Conservation (phyloP, 176 grass and related monocot species). For the Hordeum marinum region DNA sequence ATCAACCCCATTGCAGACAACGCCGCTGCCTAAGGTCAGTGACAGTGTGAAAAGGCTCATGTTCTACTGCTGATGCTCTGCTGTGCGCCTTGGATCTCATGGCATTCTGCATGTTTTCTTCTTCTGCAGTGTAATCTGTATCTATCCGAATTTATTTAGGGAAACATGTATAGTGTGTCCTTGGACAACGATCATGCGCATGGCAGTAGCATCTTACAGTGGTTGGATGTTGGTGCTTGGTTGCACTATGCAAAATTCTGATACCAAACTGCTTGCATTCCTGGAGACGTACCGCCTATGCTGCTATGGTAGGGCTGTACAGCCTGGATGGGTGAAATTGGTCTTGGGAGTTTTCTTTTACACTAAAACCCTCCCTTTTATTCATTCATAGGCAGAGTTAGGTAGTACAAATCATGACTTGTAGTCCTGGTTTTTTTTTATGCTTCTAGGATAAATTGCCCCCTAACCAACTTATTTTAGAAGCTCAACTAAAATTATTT, state of each 20-base stretch:
- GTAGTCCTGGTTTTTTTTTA: too few species aligned
- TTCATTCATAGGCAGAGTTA: too few species aligned
- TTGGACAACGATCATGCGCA: not conserved
- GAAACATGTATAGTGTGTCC: conserved; percentile 38
- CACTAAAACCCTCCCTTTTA: too few species aligned
- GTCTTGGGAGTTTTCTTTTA: too few species aligned
- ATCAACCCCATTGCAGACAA: conserved; percentile 47
- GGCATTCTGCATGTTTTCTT: not conserved
- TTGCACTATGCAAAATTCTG: conserved; percentile 18
- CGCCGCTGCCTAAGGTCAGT: conserved; percentile 67
- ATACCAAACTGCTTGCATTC: not conserved
- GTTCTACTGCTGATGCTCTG: conserved; percentile 77
- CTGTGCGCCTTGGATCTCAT: not conserved
- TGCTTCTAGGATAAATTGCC: too few species aligned
- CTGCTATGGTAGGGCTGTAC: not conserved
- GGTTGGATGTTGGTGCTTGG: conserved; percentile 11
- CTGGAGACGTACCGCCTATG: not conserved
- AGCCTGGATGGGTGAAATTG: not conserved
- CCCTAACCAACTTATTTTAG: too few species aligned
- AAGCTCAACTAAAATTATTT: too few species aligned
- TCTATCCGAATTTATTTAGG: conserved; percentile 8
- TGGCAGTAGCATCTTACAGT: not conserved
- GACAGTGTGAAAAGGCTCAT: conserved; percentile 85
- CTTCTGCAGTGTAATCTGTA: not conserved
- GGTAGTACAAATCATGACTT: too few species aligned